Evolutionary conservation across 805 yeast genomes (phyloP).

Genomic region (Candida ficus): DNA sequence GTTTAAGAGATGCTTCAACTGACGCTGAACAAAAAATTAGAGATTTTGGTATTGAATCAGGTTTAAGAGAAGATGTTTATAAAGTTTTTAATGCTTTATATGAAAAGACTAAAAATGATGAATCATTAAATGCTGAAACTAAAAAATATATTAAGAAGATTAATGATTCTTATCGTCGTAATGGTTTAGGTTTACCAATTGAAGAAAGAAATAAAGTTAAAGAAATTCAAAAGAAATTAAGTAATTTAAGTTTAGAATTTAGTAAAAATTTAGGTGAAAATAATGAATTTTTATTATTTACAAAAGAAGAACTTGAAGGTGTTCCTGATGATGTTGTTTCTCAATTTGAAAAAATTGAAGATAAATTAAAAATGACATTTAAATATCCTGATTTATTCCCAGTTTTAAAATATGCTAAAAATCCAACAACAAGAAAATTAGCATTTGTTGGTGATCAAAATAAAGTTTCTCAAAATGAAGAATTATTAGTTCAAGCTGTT

Average conservation of each 20-base stretch:
- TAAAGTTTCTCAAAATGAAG: constrained; percentile 61
- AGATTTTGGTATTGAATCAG: constrained; percentile 57
- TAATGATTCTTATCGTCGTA: constrained; percentile 53
- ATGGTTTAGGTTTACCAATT: constrained; percentile 60
- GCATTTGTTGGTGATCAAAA: constrained; percentile 67
- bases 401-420: constrained; percentile 65
- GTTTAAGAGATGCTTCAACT: constrained; percentile 66
- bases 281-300: constrained; percentile 52
- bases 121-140: constrained; percentile 45
- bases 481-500: constrained; percentile 54
- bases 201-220: constrained; percentile 53
- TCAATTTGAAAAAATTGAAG: constrained; percentile 45
- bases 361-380: constrained; percentile 58
- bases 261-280: constrained; percentile 69
- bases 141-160: constrained; percentile 52
- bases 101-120: constrained; percentile 29
- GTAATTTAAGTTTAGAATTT: constrained; percentile 52
- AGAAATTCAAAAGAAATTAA: constrained; percentile 52
- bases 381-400: constrained; percentile 80
- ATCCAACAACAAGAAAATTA: constrained; percentile 56
- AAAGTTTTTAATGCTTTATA: constrained; percentile 50
- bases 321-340: constrained; percentile 61
- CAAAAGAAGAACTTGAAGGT: constrained; percentile 64
- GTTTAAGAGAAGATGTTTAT: constrained; percentile 63
- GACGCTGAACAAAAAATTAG: constrained; percentile 55